These are phyloP conservation scores for Aspergillus baeticus DNA, from an alignment of 495 filamentous ascomycete genomes.

Conservation along the genomic window DNA sequence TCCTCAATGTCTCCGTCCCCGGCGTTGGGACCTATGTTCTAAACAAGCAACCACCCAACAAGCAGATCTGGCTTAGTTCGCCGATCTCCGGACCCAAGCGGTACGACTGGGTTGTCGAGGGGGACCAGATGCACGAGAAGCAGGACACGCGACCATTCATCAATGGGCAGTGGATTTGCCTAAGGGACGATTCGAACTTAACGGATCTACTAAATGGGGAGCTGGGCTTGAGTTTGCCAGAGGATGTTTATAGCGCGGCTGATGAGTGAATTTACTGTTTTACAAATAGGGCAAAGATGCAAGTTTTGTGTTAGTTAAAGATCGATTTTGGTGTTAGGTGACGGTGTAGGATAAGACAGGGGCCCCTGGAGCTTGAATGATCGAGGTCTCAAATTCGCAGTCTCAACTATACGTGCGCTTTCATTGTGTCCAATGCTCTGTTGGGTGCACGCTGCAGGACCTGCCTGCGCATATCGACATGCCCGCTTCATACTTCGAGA, in stretches of 20 bases:
- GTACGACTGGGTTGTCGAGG: constrained; percentile 77
- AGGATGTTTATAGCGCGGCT: constrained; percentile 39
- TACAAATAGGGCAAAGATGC: not conserved
- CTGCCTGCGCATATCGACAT: too few relatives aligned
- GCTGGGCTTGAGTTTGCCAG: constrained; percentile 46
- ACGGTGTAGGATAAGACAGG: not conserved
- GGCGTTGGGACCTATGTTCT: constrained; percentile 78
- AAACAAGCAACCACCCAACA: constrained; percentile 97
- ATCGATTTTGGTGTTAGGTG: not conserved
- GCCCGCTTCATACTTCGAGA: too few relatives aligned
- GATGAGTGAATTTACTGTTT: not conserved
- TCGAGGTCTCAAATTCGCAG: not conserved
- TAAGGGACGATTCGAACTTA: constrained; percentile 75
- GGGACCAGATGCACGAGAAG: constrained; percentile 71
- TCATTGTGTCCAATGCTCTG: not conserved
- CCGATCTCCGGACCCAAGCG: constrained; percentile 90
- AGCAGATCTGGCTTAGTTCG: constrained; percentile 95
- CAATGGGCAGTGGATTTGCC: constrained; percentile 74
- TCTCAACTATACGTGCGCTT: not conserved
- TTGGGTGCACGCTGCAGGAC: too few relatives aligned
- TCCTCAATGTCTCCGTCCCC: constrained; percentile 70
- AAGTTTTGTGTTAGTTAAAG: not conserved
- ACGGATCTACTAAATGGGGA: constrained; percentile 68
- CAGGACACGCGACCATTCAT: constrained; percentile 58
- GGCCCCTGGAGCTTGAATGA: not conserved